Percentiles rank a stretch among this genome's conserved stretches.
Evolutionary conservation across 2,329 filamentous ascomycete species (phyloP).

Genomic region (Nothophoma quercina): DNA sequence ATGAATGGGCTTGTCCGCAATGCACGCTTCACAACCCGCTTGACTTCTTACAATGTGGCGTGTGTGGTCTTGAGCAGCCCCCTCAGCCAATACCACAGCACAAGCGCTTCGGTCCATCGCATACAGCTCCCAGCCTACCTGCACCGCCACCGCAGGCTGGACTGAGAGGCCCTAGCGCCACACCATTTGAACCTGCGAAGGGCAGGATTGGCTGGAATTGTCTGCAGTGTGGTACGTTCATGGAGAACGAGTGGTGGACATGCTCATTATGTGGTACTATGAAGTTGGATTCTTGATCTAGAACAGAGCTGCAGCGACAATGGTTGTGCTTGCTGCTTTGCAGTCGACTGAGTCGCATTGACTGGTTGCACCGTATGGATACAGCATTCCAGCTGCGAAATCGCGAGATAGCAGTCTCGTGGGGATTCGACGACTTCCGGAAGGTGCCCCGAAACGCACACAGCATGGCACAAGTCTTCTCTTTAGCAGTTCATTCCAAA

Average conservation of each 20-base stretch:
- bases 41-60: constrained; percentile 67
- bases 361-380: too few species aligned
- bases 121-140: constrained; percentile 36
- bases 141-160: constrained; percentile 41
- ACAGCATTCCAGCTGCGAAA: too few species aligned
- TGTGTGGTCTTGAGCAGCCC: constrained; percentile 65
- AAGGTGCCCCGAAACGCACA: too few species aligned
- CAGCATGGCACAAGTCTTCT: too few species aligned
- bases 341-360: too few species aligned
- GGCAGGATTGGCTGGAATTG: constrained; percentile 67
- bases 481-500: too few species aligned
- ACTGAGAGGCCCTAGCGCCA: constrained; percentile 39
- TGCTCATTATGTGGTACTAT: constrained; percentile 67
- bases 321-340: too few species aligned
- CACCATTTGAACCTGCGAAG: constrained; percentile 53
- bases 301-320: background rate
- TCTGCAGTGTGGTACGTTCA: constrained; percentile 64
- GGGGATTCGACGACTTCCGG: too few species aligned
- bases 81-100: constrained; percentile 48
- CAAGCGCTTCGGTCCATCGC: constrained; percentile 37
- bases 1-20: constrained; percentile 65
- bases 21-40: constrained; percentile 69
- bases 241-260: constrained; percentile 72
- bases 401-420: too few species aligned
- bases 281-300: constrained; percentile 53